Evolutionary conservation across 2,329 filamentous ascomycete genomes (phyloP), one percentile per base, ranked within the genome.

Genomic region (Fusarium bactridioides): DNA sequence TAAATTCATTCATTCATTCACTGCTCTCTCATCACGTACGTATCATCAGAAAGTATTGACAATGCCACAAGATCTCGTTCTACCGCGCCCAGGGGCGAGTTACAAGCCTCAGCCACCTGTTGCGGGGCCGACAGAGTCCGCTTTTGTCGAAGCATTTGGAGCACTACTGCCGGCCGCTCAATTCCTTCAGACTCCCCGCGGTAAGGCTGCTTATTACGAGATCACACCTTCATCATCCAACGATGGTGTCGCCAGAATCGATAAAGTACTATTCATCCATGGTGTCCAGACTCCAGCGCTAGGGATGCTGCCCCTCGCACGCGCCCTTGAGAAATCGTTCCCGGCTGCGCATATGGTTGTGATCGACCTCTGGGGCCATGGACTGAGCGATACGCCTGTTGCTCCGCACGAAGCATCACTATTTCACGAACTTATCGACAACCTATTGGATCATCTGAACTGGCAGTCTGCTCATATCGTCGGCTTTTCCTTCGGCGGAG

Each of bases 291-390:
- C 86, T 2, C 83, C 84, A 11, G 84, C 86, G 4, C 74, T 88
- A 7, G 86, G 86, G 27, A 75, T 88, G 58, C 76, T 82, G 0
- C 85, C 86, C 0, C 79, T 88, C 4, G 79, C 81, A 1, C 76
- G 69, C 10, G 69, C 74, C 0, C 78, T 89, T 3, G 78, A 79
- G 3, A 40, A 75, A 0, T 71, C 69, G 0, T 83, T 82, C 50
- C 82, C 85, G 0, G 31, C 70, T 1, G 75, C 84, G 0, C 79
- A 84, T 16, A 78, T 84, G 37, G 83, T 85, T 0, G 77, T 87
- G 2, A 23, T 86, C 19, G 87, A 89, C 61, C 81, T 85, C 16
- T 88, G 85, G 85, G 87, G 87, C 35, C 87, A 89, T 56, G 86
- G 86, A 0, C 76, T 89, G n/a, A 83, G 79, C 33, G 83, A 84